Evolutionary conservation across 768 basidiomycete genomes (phyloP).

Genomic region (Suillus tomentosus): DNA sequence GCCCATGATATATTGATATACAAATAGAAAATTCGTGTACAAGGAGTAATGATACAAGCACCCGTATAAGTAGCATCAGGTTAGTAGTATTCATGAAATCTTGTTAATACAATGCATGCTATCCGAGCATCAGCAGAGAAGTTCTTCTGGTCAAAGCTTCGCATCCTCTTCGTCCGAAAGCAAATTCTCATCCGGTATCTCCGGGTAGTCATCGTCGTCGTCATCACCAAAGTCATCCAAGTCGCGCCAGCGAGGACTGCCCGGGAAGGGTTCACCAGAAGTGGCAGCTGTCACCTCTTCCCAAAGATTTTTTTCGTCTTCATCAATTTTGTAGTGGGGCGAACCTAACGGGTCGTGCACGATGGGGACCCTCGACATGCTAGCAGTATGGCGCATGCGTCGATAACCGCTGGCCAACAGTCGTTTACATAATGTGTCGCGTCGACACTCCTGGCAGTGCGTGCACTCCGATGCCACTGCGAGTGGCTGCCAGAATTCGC

Average conservation of each 20-base stretch:
- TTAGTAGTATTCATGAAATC: neutral
- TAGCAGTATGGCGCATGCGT: conserved; percentile 15
- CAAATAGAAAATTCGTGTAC: neutral
- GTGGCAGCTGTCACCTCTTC: conserved; percentile 30
- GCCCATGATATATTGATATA: neutral
- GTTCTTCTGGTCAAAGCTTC: neutral
- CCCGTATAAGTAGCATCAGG: too few species aligned
- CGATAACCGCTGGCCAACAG: conserved; percentile 25
- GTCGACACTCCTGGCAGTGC: conserved; percentile 32
- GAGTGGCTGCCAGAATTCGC: conserved; percentile 26
- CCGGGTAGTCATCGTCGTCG: conserved; percentile 17
- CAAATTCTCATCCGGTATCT: conserved; percentile 22
- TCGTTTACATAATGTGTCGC: conserved; percentile 30
- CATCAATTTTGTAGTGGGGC: conserved; percentile 18
- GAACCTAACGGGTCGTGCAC: neutral
- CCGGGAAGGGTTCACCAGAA: conserved; percentile 18
- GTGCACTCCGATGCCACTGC: conserved; percentile 23
- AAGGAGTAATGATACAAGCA: neutral
- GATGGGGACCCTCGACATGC: conserved; percentile 3
- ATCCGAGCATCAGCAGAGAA: neutral
- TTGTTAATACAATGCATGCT: neutral
- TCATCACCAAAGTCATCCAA: conserved; percentile 15
- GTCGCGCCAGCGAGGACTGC: conserved; percentile 15
- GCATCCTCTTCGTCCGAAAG: conserved; percentile 15
- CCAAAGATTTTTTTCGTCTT: conserved; percentile 32